Base-by-base conservation (phyloP, 2,329 filamentous ascomycete genomes). In the Juglanconis sp. region DNA sequence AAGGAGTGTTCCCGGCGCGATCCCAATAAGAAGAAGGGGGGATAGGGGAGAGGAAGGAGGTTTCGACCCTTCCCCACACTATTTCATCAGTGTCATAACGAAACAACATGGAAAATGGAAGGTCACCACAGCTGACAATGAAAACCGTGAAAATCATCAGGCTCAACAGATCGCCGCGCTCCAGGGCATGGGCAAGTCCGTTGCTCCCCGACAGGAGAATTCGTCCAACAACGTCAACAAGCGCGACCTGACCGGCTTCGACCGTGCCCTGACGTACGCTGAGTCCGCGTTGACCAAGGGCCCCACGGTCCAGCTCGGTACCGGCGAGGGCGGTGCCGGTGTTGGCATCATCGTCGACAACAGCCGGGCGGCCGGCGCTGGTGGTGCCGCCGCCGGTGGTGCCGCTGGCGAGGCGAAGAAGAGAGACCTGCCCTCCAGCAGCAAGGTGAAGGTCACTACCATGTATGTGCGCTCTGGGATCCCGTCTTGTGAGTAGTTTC, bases 151-250 rank as follows among this genome's bases (percentile, higher is more conserved):
- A 24, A 15, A 30, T 24, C 34, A 60, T 5, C 32, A 74, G 75
- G 73, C 76, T 10, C 67, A 75, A 40, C 74, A 77, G 63, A 77
- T 79, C 56, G 71, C 76, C 50, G 68, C 71, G 15, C 74, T 81
- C 38, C 77, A 80, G 65, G 78, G 78, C 35, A 75, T 80, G 71
- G 78, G 78, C 66, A 81, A 80, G 71, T 75, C 78, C 65, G 79
- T 81, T 64, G 74, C 76, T 31, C 78, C 79, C 31, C 76, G 79
- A 10, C 63, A 61, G 5, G 56, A 62, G 3, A 49, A 53, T 10
- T 64, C 62, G 40, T 62, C 66, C 31, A 56, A 68, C 47, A 67
- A 68, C 54, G 64, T 73, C 58, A 68, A 66, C n/a, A 80, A 80
- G 73, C 74, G 79, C 52, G 78, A 81, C 63, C 70, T 81, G 42